Base-by-base conservation (phyloP, 768 basidiomycete genomes). In the Boletus subcaerulescens region DNA sequence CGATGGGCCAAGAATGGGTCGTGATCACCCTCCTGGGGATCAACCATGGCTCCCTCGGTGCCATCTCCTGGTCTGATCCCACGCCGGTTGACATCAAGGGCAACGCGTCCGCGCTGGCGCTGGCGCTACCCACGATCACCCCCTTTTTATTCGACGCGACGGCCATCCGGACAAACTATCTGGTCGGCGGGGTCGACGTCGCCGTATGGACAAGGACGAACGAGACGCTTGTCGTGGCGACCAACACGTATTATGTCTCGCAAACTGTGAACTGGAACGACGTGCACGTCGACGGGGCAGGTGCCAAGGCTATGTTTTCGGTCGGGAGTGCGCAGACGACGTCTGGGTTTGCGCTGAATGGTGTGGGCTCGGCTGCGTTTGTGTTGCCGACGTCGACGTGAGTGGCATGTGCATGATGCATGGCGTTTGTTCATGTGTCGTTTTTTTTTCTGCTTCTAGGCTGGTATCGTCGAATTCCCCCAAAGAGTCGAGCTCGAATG, bases 1-100 rank as follows among this genome's bases (percentile, higher is more conserved):
- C 88, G 1, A 87, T 82, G 0, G 87, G 87, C 8, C 74, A 77
- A 45, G 87, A 91, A 70, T 89, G 79, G 63, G 74, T 87, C 13
- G 80, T 87, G 4, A 73, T 84, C 67, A 80, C 78, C 53, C 73
- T 86, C n/a, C 62, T 89, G 1, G 83, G 79, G 0, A 81, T 89
- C 66, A 89, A 87, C 59, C 87, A 89, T 51, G 86, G 87, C 1
- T 84, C 74, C 5, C 72, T 82, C 1, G 85, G 83, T 72, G 64
- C 80, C 2, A 33, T 71, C 40, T 66, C 69, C 3, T 77, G 83
- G 83, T 75, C 76, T 40, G 80, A 85, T 57, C 82, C 83, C 2
- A 81, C 81, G 0, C 67, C 77, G 1, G 54, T 67, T 9, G 80
- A 82, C 48, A 79, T 85, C 70, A 81, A 84, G 63, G 67, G 74